phyloP scores from a whole-genome alignment of 306 rosid species.

The Dryas octopetala region DNA sequence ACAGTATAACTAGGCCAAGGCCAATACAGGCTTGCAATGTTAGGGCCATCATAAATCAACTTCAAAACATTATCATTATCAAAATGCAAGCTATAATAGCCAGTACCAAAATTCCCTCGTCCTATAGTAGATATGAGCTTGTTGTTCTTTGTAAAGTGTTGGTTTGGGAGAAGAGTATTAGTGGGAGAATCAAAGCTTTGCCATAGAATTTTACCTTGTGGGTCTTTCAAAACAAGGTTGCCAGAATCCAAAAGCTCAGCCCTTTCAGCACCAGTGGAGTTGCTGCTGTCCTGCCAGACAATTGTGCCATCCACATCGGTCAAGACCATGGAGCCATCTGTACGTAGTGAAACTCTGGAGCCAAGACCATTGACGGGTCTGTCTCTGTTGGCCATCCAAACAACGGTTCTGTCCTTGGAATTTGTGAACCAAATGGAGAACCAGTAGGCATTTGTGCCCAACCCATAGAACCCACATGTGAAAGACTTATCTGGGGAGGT shows the following conservation, averaged over 20 bases:
- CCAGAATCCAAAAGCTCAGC: not conserved
- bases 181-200: constrained; percentile 33
- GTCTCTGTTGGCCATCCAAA: constrained; percentile 31
- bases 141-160: not conserved
- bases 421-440: constrained; percentile 29
- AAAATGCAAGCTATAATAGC: constrained; percentile 2
- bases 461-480: constrained; percentile 7
- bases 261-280: not conserved
- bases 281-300: constrained; percentile 11
- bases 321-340: constrained; percentile 21
- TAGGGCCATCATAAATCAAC: constrained; percentile 22
- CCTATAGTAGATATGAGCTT: not conserved
- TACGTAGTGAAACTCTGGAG: not conserved
- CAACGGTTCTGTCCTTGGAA: constrained; percentile 8
- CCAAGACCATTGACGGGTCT: constrained; percentile 5
- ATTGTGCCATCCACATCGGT: constrained; percentile 12
- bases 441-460: constrained; percentile 25
- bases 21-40: constrained; percentile 24
- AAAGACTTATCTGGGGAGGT: constrained; percentile 22
- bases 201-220: constrained; percentile 7
- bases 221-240: constrained; percentile 7
- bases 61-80: constrained; percentile 25
- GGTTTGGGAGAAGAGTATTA: constrained; percentile 25
- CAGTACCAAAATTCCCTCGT: constrained; percentile 5
- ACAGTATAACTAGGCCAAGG: not conserved